These are phyloP conservation scores for Talaromyces thailandensis DNA, from an alignment of 495 filamentous ascomycete genomes.

Conservation along the genomic window DNA sequence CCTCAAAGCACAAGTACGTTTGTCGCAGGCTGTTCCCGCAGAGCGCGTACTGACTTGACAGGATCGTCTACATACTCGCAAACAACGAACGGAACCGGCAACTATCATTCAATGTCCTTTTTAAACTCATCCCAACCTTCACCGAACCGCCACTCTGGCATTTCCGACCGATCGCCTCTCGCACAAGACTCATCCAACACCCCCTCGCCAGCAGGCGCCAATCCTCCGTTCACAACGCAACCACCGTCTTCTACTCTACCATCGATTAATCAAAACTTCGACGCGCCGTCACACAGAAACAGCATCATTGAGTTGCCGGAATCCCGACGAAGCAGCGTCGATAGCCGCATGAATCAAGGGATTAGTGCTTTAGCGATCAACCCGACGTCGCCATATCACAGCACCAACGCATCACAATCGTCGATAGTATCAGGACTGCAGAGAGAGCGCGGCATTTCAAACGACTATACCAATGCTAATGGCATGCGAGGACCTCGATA, in stretches of 20 bases:
- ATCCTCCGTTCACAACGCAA: constrained; percentile 34
- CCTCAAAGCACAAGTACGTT: constrained; percentile 40
- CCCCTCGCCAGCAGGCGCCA: constrained; percentile 35
- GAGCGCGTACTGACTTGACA: constrained; percentile 21
- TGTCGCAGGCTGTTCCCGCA: constrained; percentile 1
- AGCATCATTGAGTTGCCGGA: constrained; percentile 39
- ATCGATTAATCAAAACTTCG: constrained; percentile 44
- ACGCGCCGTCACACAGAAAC: constrained; percentile 33
- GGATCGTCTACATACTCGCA: constrained; percentile 49
- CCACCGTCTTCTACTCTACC: constrained; percentile 31
- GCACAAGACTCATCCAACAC: constrained; percentile 30
- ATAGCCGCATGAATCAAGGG: constrained; percentile 63
- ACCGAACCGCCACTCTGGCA: constrained; percentile 33
- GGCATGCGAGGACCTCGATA: constrained; percentile 50
- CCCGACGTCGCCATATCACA: constrained; percentile 59
- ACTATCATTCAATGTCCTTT: constrained; percentile 41
- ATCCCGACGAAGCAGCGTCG: constrained; percentile 70
- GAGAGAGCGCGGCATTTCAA: constrained; percentile 42
- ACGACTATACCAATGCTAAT: constrained; percentile 37
- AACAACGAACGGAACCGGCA: constrained; percentile 36
- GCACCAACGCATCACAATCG: constrained; percentile 66
- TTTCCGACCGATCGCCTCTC: constrained; percentile 39
- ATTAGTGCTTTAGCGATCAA: constrained; percentile 63
- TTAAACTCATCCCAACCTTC: constrained; percentile 42
- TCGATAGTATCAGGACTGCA: constrained; percentile 61